Evolutionary conservation across 2,329 filamentous ascomycete genomes (phyloP).

Genomic region (Hypoxylon sp.): DNA sequence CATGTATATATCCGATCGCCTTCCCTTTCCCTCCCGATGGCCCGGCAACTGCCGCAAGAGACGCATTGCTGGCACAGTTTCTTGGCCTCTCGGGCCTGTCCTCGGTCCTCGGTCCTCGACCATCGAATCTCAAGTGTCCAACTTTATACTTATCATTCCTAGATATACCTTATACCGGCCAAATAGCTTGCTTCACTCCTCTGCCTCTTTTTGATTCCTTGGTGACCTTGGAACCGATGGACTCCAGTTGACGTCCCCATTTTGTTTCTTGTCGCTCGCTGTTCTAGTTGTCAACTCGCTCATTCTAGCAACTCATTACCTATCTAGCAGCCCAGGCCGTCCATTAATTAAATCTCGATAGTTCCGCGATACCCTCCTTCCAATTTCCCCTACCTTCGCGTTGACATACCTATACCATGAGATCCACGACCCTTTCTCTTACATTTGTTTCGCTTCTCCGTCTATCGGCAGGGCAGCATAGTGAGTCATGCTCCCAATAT

Average conservation of each 20-base stretch:
- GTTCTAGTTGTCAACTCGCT: constrained; percentile 39
- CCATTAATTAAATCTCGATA: constrained; percentile 41
- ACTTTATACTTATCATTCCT: constrained; percentile 18
- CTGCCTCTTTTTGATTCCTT: constrained; percentile 35
- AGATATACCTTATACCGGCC: constrained; percentile 34
- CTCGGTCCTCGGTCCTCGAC: constrained; percentile 20
- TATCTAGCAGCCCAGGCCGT: constrained; percentile 40
- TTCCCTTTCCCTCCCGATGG: constrained; percentile 30
- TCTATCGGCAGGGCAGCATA: constrained; percentile 57
- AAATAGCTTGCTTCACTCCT: constrained; percentile 33
- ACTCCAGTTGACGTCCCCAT: constrained; percentile 40
- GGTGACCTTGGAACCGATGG: constrained; percentile 34
- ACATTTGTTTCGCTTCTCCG: constrained; percentile 55
- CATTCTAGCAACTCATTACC: constrained; percentile 30
- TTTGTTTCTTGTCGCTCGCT: constrained; percentile 40
- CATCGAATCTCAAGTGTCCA: constrained; percentile 10
- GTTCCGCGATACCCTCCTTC: constrained; percentile 35
- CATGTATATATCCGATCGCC: constrained; percentile 22
- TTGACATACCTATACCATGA: constrained; percentile 55
- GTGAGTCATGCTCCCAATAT: constrained; percentile 42
- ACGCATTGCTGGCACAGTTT: constrained; percentile 22
- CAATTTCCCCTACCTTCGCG: constrained; percentile 15
- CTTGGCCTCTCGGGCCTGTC: constrained; percentile 19
- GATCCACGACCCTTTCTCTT: constrained; percentile 53
- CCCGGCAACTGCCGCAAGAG: constrained; percentile 35